Evolutionary conservation across 2,329 filamentous ascomycete species (phyloP).

Genomic region (Trichophyton simii): DNA sequence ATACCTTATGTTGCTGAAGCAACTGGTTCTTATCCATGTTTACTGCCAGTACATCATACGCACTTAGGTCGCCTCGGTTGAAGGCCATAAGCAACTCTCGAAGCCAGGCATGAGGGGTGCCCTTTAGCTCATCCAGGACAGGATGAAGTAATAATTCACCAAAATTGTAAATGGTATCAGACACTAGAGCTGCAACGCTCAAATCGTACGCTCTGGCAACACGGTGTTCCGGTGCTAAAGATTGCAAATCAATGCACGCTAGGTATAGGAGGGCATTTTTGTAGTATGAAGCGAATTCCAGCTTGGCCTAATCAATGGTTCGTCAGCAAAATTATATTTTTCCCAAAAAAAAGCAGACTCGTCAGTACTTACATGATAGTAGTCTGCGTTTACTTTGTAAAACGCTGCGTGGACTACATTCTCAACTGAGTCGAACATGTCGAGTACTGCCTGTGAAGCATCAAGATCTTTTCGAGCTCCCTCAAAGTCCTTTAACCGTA

Average conservation of each 20-base stretch:
- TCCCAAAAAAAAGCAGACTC: not conserved
- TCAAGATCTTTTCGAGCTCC: conserved; percentile 78
- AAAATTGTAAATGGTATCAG: conserved; percentile 96
- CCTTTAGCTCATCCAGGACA: conserved; percentile 72
- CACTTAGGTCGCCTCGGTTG: conserved; percentile 82
- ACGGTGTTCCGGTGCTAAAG: conserved; percentile 62
- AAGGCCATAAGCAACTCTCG: conserved; percentile 94
- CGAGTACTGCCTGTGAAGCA: conserved; percentile 73
- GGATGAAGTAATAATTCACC: conserved; percentile 96
- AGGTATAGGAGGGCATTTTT: conserved; percentile 95
- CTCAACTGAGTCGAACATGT: conserved; percentile 88
- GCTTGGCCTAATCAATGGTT: conserved; percentile 45
- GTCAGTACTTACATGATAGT: conserved; percentile 58
- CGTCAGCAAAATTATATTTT: not conserved
- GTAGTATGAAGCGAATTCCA: conserved; percentile 94
- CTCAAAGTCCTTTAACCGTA: conserved; percentile 66
- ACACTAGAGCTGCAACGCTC: conserved; percentile 81
- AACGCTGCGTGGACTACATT: conserved; percentile 91
- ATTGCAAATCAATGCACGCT: conserved; percentile 76
- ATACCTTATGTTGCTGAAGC: conserved; percentile 64
- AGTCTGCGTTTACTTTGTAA: conserved; percentile 88
- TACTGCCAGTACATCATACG: conserved; percentile 70
- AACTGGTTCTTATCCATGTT: conserved; percentile 71
- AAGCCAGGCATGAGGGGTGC: conserved; percentile 71
- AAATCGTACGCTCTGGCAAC: conserved; percentile 81